phyloP scores from a whole-genome alignment of 2,329 filamentous ascomycete genomes.

The Fusarium piperis region DNA sequence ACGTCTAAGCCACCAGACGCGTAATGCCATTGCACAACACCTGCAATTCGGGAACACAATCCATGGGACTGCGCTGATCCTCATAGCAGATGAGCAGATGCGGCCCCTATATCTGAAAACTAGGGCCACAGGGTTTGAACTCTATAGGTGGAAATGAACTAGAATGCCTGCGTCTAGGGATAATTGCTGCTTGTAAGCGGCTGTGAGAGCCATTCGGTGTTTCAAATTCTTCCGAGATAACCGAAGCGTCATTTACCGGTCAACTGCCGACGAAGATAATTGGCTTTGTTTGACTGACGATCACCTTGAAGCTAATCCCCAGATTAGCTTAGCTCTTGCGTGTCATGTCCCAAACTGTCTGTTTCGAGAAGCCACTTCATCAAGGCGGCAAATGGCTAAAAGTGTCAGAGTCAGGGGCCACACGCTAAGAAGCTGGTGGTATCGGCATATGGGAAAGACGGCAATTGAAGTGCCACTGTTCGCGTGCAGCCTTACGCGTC shows the following conservation, averaged over 20 bases:
- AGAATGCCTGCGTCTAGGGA: not conserved
- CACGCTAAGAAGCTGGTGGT: not conserved
- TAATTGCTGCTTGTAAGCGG: not conserved
- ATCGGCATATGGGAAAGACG: not conserved
- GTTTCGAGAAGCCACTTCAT: not conserved
- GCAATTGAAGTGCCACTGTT: not conserved
- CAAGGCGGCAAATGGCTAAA: not conserved
- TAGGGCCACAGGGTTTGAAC: not conserved
- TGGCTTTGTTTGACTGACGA: not conserved
- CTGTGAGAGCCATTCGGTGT: not conserved
- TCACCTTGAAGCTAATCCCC: not conserved
- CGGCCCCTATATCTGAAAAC: not conserved
- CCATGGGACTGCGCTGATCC: not conserved
- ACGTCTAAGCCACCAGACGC: not conserved
- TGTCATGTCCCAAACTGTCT: not conserved
- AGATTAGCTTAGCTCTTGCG: not conserved
- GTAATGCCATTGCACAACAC: not conserved
- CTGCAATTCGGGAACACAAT: not conserved
- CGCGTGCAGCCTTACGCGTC: not conserved
- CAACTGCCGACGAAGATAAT: not conserved
- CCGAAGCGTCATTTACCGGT: not conserved
- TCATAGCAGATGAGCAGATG: not conserved
- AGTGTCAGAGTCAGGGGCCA: not conserved
- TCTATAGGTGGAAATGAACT: not conserved
- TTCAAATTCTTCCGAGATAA: not conserved